Evolutionary conservation across 1,284 basidiomycete species (phyloP), one percentile per base, ranked within the genome.

Genomic region (Stereum hirsutum): DNA sequence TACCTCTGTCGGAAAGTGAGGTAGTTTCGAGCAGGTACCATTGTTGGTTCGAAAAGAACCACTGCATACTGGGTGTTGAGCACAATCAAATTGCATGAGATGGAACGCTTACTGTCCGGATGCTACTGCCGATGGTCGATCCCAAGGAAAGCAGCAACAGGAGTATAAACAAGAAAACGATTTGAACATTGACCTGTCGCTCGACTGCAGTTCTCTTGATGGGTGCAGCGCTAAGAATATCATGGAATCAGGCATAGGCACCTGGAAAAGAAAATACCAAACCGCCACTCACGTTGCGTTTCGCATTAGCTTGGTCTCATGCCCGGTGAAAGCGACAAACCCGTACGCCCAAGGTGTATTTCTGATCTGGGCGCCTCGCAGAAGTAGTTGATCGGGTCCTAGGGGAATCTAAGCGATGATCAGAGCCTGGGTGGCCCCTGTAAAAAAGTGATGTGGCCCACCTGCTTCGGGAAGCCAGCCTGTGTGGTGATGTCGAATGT

Each of bases 331-430:
- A 24, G 98, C 88, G 26, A 87, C 86, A 2, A 99, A 60, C 15
- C 95, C 95, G 61, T 96, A 99, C 25, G 87, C 78, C 96, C 96
- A 99, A 6, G 87, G 84, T 2, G 96, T 98, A 60, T 99, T 99
- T 46, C 96, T 74, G 49, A 99, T 65, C 61, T 99, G 96, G 15
- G 96, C 93, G 1, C 96, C 96, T 41, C 96, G 81, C 30, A 99
- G 69, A 11, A 99, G 70, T 53, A 99, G 71, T 64, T 99, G 96
- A 57, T 98, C 94, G 0, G 96, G 95, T 3, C 93, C 91, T 5
- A 99, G 68, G 0, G 95, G 93, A 2, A 97, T 73, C n/a, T n/a
- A n/a, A n/a, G n/a, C n/a, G n/a, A n/a, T n/a, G n/a, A n/a, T n/a
- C n/a, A n/a, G n/a, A n/a, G n/a, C n/a, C n/a, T n/a, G n/a, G n/a